Evolutionary conservation across 2,329 filamentous ascomycete genomes (phyloP), one percentile per base, ranked within the genome.

Genomic region (Microdochium trichocladiopsis): DNA sequence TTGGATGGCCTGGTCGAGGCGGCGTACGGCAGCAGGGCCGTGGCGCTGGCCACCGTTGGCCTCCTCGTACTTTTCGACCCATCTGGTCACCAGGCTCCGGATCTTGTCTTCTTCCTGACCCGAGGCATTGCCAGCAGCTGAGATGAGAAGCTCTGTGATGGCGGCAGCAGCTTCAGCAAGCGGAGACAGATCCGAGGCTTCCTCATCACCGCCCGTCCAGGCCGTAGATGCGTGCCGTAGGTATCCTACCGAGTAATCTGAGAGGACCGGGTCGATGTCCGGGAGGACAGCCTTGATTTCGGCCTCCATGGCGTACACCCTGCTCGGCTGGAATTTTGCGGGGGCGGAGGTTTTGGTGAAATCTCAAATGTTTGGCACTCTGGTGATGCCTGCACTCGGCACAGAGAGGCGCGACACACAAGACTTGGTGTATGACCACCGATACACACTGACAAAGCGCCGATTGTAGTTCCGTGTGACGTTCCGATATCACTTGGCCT

Each of bases 221-320:
- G 88, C 78, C 58, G 86, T 92, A 48, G 92, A 94, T 49, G 94
- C 94, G 77, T 99, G 93, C 64, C 85, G 91, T 61, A 99, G 79
- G 68, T 97, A 99, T 53, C 94, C 94, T 58, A 90, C 89, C 45
- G 91, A 94, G 72, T 96, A 96, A 72, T 95, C 89, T 49, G 90
- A 92, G 60, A 96, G 77, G 57, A 95, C 80, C 54, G 87, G 89
- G 72, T 96, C 92, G 61, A 96, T 89, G 65, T 88, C 87, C 56
- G 91, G 91, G 60, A 96, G 82, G 60, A 90, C 83, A 56, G 86
- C 77, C 73, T 87, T 87, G 67, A 96, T 90, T 73, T 95, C 89
- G 64, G 88, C 79, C 71, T 96, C 91, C 91, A 96, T 96, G 57
- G 55, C 41, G 41, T 8, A 18, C n/a, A 12, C 36, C 36, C n/a